These are phyloP conservation scores for Tetrahymena borealis DNA, from an alignment of 73 alveolate genomes.

Conservation along the genomic window DNA sequence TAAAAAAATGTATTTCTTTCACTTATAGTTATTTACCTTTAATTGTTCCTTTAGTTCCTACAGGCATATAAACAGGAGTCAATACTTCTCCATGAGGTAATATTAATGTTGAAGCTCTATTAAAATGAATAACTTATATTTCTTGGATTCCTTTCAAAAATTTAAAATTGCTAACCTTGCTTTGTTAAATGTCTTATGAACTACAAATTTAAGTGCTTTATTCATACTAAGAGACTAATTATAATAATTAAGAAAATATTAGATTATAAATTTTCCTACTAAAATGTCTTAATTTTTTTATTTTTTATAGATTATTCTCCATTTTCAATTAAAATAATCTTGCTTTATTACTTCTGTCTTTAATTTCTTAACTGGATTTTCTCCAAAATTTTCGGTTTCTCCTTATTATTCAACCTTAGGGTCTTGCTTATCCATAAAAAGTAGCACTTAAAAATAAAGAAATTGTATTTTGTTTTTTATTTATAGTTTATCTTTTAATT, in stretches of 20 bases:
- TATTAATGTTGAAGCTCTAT: conserved; percentile 87
- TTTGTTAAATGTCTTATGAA: background rate
- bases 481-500: background rate
- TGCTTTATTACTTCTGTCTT: background rate
- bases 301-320: too few species aligned
- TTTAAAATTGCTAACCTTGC: background rate
- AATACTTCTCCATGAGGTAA: conserved; percentile 98
- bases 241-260: background rate
- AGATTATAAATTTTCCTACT: background rate
- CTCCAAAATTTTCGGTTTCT: background rate
- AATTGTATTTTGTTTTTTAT: background rate
- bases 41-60: conserved; percentile 98
- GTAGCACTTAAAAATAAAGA: background rate
- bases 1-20: background rate
- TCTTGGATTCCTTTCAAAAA: background rate
- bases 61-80: conserved; percentile 99
- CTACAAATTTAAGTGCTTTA: background rate
- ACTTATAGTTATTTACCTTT: conserved; percentile 56
- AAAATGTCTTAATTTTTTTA: too few species aligned
- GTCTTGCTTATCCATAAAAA: background rate
- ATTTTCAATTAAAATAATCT: background rate
- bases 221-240: background rate
- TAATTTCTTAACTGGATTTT: background rate
- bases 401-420: background rate
- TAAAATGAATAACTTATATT: background rate